Conservation (phyloP, 768 basidiomycete species). For the Boletus eberwhitei region DNA sequence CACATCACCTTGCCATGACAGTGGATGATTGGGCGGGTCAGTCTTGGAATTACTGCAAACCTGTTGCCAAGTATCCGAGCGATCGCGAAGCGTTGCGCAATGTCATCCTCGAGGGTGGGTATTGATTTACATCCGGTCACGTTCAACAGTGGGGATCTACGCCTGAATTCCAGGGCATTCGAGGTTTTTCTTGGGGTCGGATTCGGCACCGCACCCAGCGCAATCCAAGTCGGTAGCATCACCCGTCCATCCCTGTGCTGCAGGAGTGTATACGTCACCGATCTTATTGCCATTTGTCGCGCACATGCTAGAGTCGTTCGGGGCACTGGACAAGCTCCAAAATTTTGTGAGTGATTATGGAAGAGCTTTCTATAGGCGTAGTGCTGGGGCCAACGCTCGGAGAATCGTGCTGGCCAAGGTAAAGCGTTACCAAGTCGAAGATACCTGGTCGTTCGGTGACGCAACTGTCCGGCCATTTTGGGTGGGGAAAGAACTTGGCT, state of each 20-base stretch:
- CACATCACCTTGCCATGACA: conserved; percentile 90
- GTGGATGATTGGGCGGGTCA: conserved; percentile 98
- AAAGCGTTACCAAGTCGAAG: conserved; percentile 39
- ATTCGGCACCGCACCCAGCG: conserved; percentile 90
- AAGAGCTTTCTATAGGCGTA: conserved; percentile 68
- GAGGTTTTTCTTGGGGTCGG: conserved; percentile 95
- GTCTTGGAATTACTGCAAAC: conserved; percentile 95
- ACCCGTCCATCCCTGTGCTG: conserved; percentile 77
- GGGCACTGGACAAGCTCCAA: conserved; percentile 76
- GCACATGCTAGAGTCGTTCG: conserved; percentile 82
- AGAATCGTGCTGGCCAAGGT: conserved; percentile 46
- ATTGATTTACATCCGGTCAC: not conserved
- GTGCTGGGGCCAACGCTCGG: conserved; percentile 28
- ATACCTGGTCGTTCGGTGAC: conserved; percentile 41
- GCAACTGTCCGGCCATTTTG: conserved; percentile 79
- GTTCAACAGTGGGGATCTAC: not conserved
- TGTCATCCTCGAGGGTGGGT: conserved; percentile 69
- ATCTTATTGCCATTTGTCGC: conserved; percentile 89
- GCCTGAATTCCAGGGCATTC: conserved; percentile 61
- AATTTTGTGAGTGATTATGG: conserved; percentile 80
- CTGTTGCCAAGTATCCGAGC: conserved; percentile 93
- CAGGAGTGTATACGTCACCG: conserved; percentile 94
- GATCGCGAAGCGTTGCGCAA: conserved; percentile 81
- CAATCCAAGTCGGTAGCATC: conserved; percentile 65
- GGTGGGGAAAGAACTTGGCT: conserved; percentile 76